phyloP scores from a whole-genome alignment of 495 filamentous ascomycete genomes.

The Parachaetomium inaequale region DNA sequence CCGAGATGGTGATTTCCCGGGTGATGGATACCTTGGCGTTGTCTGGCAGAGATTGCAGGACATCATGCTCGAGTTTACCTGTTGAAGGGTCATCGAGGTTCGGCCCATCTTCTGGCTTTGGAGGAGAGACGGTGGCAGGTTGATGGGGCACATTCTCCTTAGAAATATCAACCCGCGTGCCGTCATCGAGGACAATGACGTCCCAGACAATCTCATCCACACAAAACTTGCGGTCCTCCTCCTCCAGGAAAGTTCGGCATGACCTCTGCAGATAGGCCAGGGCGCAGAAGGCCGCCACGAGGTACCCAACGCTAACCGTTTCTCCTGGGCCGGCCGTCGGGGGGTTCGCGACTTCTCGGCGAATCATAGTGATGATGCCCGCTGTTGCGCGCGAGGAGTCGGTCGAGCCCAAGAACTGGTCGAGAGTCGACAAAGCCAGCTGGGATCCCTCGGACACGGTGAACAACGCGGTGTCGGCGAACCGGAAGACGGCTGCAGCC shows the following conservation, averaged over 20 bases:
- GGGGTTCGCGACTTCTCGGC: conserved; percentile 66
- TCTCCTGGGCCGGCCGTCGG: conserved; percentile 56
- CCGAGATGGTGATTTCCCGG: conserved; percentile 60
- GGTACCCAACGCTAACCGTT: conserved; percentile 60
- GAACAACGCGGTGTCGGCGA: conserved; percentile 60
- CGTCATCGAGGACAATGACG: conserved; percentile 68
- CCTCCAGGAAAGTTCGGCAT: conserved; percentile 58
- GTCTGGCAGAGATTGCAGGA: conserved; percentile 42
- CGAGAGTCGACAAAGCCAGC: conserved; percentile 61
- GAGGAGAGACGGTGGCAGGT: conserved; percentile 13
- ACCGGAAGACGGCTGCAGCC: conserved; percentile 64
- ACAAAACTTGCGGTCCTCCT: conserved; percentile 48
- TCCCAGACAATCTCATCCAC: conserved; percentile 72
- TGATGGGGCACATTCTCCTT: conserved; percentile 36
- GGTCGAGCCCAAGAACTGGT: conserved; percentile 72
- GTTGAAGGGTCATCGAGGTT: conserved; percentile 43
- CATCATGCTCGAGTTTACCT: conserved; percentile 43
- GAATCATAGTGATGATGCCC: conserved; percentile 69
- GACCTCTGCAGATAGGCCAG: conserved; percentile 69
- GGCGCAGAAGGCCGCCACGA: conserved; percentile 63
- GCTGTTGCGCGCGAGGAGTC: conserved; percentile 78
- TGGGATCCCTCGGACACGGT: conserved; percentile 61
- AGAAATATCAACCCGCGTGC: conserved; percentile 57
- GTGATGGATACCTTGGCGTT: conserved; percentile 60
- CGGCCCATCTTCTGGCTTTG: not conserved